A percentile compares a stretch with the other conserved stretches of the same genome.
Evolutionary conservation across 2,329 filamentous ascomycete genomes (phyloP).

Genomic region (Rutstroemia sydowiana): DNA sequence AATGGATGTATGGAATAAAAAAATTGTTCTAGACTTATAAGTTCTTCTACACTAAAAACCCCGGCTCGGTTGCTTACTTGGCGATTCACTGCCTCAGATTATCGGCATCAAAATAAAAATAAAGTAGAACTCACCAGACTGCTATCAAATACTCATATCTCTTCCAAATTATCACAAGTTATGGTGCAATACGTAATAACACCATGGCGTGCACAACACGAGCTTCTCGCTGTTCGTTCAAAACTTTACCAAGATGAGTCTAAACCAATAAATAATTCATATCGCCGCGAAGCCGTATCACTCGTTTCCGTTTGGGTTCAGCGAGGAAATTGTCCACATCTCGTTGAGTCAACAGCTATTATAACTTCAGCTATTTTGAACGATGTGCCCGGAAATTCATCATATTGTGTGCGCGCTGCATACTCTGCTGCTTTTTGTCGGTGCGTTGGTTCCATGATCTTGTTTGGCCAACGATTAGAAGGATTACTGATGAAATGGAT

Average conservation of each 20-base stretch:
- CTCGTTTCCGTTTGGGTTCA: conserved; percentile 63
- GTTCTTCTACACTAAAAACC: background rate
- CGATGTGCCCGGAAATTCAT: conserved; percentile 39
- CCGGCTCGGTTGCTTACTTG: background rate
- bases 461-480: no score
- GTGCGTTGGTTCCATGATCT: no score
- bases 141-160: background rate
- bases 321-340: conserved; percentile 66
- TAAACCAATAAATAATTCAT: conserved; percentile 46
- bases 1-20: background rate
- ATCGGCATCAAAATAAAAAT: background rate
- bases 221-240: conserved; percentile 57
- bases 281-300: conserved; percentile 44
- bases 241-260: conserved; percentile 49
- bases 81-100: background rate
- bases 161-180: background rate
- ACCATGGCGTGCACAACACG: conserved; percentile 60
- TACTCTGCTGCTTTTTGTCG: conserved; percentile 71
- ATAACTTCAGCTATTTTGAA: conserved; percentile 62
- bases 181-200: conserved; percentile 70
- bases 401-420: conserved; percentile 56
- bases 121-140: background rate
- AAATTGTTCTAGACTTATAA: background rate
- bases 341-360: conserved; percentile 71
- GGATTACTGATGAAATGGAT: background rate